Evolutionary conservation across 2,329 filamentous ascomycete genomes (phyloP).

Genomic region (Tolypocladium endophyticum): DNA sequence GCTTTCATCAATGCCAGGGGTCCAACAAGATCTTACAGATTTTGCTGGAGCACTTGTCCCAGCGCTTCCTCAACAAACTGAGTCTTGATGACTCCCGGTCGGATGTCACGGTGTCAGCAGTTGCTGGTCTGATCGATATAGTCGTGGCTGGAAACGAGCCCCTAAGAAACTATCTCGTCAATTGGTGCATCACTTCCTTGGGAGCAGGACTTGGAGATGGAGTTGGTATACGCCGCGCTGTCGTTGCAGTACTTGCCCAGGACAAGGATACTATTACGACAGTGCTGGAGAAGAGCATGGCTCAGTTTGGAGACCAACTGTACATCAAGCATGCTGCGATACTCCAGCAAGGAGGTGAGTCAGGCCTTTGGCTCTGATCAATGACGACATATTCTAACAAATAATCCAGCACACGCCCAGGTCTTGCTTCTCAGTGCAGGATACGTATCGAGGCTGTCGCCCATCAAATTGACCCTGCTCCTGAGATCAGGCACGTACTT

Average conservation of each 20-base stretch:
- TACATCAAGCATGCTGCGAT: slow-evolving; percentile 78
- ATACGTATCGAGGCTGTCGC: slow-evolving; percentile 57
- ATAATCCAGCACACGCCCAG: slow-evolving; percentile 65
- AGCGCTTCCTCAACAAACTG: slow-evolving; percentile 28
- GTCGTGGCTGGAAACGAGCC: slow-evolving; percentile 36
- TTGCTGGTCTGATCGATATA: slow-evolving; percentile 43
- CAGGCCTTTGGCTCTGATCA: neutral
- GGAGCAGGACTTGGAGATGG: slow-evolving; percentile 55
- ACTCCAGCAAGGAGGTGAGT: slow-evolving; percentile 75
- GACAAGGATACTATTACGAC: slow-evolving; percentile 39
- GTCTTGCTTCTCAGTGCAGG: slow-evolving; percentile 67
- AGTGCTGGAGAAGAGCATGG: slow-evolving; percentile 58
- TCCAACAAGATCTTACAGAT: slow-evolving; percentile 15
- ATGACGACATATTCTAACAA: slow-evolving; percentile 8
- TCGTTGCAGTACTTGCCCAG: slow-evolving; percentile 45
- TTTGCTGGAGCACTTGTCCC: slow-evolving; percentile 31
- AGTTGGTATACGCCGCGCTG: slow-evolving; percentile 56
- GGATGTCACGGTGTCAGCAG: slow-evolving; percentile 39
- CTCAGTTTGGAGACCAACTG: slow-evolving; percentile 72
- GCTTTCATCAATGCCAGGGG: slow-evolving; percentile 14
- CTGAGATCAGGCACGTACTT: slow-evolving; percentile 66
- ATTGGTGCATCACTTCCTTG: slow-evolving; percentile 55
- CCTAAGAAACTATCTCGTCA: slow-evolving; percentile 43
- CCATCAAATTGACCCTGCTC: slow-evolving; percentile 56
- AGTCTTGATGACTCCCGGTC: slow-evolving; percentile 18